Conservation (phyloP, 805 yeast genomes). For the Cyberlindnera misumaiensis region DNA sequence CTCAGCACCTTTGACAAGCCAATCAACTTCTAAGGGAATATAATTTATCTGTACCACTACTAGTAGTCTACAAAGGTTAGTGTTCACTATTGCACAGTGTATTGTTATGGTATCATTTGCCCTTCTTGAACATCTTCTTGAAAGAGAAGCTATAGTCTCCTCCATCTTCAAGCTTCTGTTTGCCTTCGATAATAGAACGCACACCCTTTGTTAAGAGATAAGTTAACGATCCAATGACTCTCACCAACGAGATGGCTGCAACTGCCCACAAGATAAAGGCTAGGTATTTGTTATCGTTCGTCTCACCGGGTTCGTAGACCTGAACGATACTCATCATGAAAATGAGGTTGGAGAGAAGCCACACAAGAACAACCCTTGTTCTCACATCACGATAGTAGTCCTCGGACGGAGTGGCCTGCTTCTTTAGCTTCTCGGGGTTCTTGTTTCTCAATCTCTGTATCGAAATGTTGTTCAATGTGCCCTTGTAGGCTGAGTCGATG, state of each 20-base stretch:
- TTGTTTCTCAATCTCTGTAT: conserved; percentile 59
- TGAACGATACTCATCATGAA: conserved; percentile 85
- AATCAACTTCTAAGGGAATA: conserved; percentile 57
- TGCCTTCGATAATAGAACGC: conserved; percentile 33
- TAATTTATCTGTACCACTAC: background rate
- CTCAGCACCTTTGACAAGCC: conserved; percentile 88
- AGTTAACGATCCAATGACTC: conserved; percentile 76
- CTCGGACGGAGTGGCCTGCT: conserved; percentile 39
- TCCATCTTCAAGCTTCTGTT: conserved; percentile 32
- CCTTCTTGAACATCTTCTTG: conserved; percentile 12
- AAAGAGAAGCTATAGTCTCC: conserved; percentile 13
- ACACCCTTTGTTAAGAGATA: conserved; percentile 45
- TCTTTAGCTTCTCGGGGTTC: conserved; percentile 36
- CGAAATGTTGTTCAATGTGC: conserved; percentile 63
- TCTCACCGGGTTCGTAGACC: conserved; percentile 63
- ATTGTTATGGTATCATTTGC: background rate
- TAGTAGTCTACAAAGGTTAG: too few species aligned
- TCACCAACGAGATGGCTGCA: conserved; percentile 71
- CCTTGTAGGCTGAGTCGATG: conserved; percentile 76
- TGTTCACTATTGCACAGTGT: too few species aligned
- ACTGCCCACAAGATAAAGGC: conserved; percentile 89
- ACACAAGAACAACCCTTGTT: conserved; percentile 89
- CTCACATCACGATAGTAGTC: conserved; percentile 94
- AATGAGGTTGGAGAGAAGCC: conserved; percentile 81
- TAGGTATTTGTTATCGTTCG: conserved; percentile 65